These are phyloP conservation scores for Trichoderma koningiopsis DNA, from an alignment of 2,329 filamentous ascomycete genomes.

Conservation along the genomic window DNA sequence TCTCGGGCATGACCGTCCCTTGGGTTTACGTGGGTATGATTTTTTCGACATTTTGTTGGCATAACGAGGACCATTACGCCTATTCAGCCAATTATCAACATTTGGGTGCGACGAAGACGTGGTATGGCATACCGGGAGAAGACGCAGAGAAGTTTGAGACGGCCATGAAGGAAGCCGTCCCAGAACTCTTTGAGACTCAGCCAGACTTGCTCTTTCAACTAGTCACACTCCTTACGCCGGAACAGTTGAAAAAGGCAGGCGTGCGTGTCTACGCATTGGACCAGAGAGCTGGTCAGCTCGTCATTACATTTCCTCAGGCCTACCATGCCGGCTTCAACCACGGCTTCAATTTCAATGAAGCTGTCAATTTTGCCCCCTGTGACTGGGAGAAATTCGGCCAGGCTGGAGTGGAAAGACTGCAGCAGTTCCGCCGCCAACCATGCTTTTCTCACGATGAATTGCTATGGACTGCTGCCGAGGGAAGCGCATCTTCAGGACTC, in stretches of 20 bases:
- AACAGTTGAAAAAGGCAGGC: constrained; percentile 88
- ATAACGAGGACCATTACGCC: constrained; percentile 97
- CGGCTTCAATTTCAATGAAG: constrained; percentile 98
- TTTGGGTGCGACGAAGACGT: constrained; percentile 96
- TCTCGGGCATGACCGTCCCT: constrained; percentile 98
- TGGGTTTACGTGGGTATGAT: constrained; percentile 99
- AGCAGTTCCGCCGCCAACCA: constrained; percentile 85
- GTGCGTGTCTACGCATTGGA: constrained; percentile 95
- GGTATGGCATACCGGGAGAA: constrained; percentile 95
- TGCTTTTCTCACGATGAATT: constrained; percentile 98
- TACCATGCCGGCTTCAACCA: constrained; percentile 99
- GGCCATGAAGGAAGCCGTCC: constrained; percentile 93
- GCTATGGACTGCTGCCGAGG: constrained; percentile 84
- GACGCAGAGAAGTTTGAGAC: constrained; percentile 94
- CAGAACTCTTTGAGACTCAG: constrained; percentile 94
- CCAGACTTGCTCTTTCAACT: constrained; percentile 95
- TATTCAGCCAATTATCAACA: constrained; percentile 99
- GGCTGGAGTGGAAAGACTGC: constrained; percentile 80
- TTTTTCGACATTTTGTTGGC: constrained; percentile 99
- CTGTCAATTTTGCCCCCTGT: constrained; percentile 92
- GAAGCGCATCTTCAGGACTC: constrained; percentile 63
- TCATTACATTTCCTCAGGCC: constrained; percentile 94
- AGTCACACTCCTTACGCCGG: constrained; percentile 91
- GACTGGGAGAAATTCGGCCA: constrained; percentile 96
- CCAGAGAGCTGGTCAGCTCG: constrained; percentile 91